Evolutionary conservation across 2,329 filamentous ascomycete genomes (phyloP), one percentile per base, ranked within the genome.

Genomic region (Coniochaeta prunicola): DNA sequence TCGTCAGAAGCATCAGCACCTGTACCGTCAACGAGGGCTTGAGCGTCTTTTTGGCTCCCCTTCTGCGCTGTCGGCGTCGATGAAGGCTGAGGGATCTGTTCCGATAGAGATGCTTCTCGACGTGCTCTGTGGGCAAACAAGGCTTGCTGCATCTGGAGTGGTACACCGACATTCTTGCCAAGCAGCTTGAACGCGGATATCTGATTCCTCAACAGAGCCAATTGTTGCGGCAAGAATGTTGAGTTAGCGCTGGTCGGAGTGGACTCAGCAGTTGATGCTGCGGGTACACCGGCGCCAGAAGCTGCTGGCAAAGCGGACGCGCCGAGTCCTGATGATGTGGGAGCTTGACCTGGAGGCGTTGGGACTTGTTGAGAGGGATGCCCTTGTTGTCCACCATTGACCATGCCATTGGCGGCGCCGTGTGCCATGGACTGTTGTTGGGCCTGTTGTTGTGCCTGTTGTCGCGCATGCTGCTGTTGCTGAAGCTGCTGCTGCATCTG

Each of bases 161-260:
- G 91, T 3, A 97, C 85, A 0, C 92, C 88, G 15, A 89, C 80
- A 65, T 96, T 96, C 73, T 94, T 96, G 5, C 90, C 88, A 4
- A 99, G 80, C 64, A 92, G 82, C 74, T 96, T 96, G 75, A 97
- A 97, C 0, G 93, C 92, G 66, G 88, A 82, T 56, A 97, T 96
- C 71, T 99, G 94, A 64, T 90, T 87, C 61, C 91, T 83, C 10
- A 99, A 77, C 48, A 90, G 84, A 26, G 82, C 80, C 53, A 96
- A 77, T 71, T 99, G 94, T 59, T 94, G 89, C 26, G 83, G 82
- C 13, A 86, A 87, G 70, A 96, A 92, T 61, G 86, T 55, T 8
- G 28, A 34, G 30, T 15, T 24, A 17, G 28, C n/a, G 28, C 53
- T 55, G n/a, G 33, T 55, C 10, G 53, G 33, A 30, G 33, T 30